These are phyloP conservation scores for Hanseniaspora valbyensis DNA, from an alignment of 805 yeast genomes.

Conservation along the genomic window DNA sequence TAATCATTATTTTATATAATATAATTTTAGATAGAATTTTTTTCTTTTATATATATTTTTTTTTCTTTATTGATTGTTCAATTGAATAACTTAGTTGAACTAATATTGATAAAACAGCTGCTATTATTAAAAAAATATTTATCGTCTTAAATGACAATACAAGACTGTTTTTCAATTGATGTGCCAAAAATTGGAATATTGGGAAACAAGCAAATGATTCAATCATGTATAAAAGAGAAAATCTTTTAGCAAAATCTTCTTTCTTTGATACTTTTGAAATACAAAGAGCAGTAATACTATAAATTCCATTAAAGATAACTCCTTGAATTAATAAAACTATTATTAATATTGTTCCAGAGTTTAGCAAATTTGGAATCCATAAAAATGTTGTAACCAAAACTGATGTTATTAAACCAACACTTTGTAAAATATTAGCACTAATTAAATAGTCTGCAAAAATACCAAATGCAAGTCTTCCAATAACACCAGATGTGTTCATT, in stretches of 20 bases:
- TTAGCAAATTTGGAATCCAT: slow-evolving; percentile 37
- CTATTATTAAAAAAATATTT: slow-evolving; percentile 35
- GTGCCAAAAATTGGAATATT: slow-evolving; percentile 43
- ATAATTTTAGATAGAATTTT: slow-evolving; percentile 25
- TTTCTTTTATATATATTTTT: background rate
- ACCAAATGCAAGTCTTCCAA: slow-evolving; percentile 39
- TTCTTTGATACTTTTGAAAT: slow-evolving; percentile 48
- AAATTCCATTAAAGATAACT: slow-evolving; percentile 43
- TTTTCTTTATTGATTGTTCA: slow-evolving; percentile 14
- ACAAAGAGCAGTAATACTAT: slow-evolving; percentile 49
- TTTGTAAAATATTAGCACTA: slow-evolving; percentile 46
- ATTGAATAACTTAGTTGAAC: slow-evolving; percentile 32
- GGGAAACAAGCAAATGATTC: slow-evolving; percentile 42
- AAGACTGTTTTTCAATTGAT: slow-evolving; percentile 29
- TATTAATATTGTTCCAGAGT: slow-evolving; percentile 31
- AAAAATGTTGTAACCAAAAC: slow-evolving; percentile 30
- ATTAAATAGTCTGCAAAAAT: slow-evolving; percentile 34
- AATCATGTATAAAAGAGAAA: slow-evolving; percentile 47
- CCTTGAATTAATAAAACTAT: slow-evolving; percentile 41
- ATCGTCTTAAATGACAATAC: slow-evolving; percentile 9
- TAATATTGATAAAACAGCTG: slow-evolving; percentile 33
- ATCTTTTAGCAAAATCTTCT: slow-evolving; percentile 44
- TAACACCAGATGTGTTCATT: slow-evolving; percentile 37
- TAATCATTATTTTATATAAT: background rate
- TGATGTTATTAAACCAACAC: slow-evolving; percentile 29